phyloP scores from a whole-genome alignment of 352 stramenopile genomes.

The Peronospora farinosa region DNA sequence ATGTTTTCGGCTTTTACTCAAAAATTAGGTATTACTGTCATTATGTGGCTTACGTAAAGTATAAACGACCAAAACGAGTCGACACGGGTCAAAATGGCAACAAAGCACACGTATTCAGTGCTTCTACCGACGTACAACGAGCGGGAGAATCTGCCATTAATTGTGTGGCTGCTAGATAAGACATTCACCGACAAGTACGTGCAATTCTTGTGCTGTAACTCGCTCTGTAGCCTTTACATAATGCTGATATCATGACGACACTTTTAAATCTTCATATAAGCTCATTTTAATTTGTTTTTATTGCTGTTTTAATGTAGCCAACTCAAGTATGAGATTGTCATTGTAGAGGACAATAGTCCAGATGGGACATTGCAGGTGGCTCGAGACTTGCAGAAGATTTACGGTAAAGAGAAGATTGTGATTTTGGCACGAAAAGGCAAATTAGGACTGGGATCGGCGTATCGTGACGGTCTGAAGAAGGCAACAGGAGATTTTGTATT shows the following conservation, averaged over 20 bases:
- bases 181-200: constrained; percentile 87
- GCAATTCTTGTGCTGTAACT: background rate
- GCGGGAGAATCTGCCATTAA: constrained; percentile 96
- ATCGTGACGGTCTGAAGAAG: constrained; percentile 92
- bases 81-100: constrained; percentile 14
- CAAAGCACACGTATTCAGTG: constrained; percentile 86
- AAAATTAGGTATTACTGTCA: background rate
- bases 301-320: constrained; percentile 37
- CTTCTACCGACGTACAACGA: constrained; percentile 99
- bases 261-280: too few relatives aligned
- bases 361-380: constrained; percentile 95
- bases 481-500: constrained; percentile 92
- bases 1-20: too few relatives aligned
- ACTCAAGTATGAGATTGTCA: constrained; percentile 93
- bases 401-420: constrained; percentile 86
- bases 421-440: constrained; percentile 94
- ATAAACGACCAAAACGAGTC: constrained; percentile 12
- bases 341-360: constrained; percentile 97
- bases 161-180: constrained; percentile 95
- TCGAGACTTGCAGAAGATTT: constrained; percentile 85
- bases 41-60: constrained; percentile 8
- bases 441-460: constrained; percentile 93
- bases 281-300: background rate
- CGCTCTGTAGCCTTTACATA: constrained; percentile 1
- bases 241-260: constrained; percentile 1